Conservation (phyloP, 768 basidiomycete species). For the Leccinellum luteum region DNA sequence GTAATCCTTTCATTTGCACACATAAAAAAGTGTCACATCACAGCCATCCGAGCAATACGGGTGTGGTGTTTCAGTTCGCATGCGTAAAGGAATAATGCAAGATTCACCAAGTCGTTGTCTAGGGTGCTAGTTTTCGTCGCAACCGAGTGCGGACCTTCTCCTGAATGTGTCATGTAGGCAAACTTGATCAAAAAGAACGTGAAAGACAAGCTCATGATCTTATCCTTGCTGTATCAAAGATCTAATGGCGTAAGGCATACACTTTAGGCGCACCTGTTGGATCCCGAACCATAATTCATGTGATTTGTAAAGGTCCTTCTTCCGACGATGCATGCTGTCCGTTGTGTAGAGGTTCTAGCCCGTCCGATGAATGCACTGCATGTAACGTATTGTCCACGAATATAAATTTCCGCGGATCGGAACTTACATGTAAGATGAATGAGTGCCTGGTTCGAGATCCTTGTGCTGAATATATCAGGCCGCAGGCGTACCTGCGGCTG, state of each 20-base stretch:
- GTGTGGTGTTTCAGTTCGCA: neutral
- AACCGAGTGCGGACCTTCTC: neutral
- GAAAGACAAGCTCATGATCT: neutral
- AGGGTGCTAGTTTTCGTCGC: neutral
- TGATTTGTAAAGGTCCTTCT: neutral
- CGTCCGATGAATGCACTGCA: neutral
- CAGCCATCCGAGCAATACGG: neutral
- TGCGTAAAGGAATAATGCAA: neutral
- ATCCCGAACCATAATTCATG: neutral
- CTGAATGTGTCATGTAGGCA: neutral
- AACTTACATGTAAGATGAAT: neutral
- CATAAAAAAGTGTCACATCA: neutral
- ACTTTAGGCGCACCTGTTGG: neutral
- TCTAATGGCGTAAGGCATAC: neutral
- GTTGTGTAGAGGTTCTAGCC: neutral
- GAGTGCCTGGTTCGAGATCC: too few relatives aligned
- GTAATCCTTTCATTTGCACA: neutral
- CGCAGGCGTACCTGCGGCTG: neutral
- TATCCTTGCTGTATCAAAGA: neutral
- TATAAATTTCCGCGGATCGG: neutral
- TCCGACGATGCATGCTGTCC: too few relatives aligned
- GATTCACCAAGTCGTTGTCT: neutral
- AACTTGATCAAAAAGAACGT: neutral
- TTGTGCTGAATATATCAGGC: neutral
- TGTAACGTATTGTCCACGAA: too few relatives aligned